Base-by-base conservation (phyloP, 1,284 basidiomycete species). In the Phenoliferia sp. region DNA sequence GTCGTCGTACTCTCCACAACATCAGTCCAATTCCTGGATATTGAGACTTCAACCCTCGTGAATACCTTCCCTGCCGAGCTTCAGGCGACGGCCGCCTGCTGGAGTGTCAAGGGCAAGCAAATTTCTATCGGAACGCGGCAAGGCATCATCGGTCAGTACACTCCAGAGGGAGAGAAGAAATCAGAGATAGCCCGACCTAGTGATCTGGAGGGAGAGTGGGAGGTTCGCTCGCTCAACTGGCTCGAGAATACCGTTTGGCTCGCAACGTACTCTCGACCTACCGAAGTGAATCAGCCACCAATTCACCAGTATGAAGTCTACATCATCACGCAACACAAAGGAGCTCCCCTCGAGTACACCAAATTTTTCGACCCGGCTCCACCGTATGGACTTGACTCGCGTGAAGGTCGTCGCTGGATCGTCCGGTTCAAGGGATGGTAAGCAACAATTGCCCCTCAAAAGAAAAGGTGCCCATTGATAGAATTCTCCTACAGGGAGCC, bases 101-200 rank as follows among this genome's bases (percentile, higher is more conserved):
- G 84, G 84, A 84, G 82, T 2, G 81, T 80, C 31, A 83, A 82
- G 72, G 84, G 84, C 55, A 85, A 84, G 76, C 84, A 84, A 73
- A 75, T 85, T n/a, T 82, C 81, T 3, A 74, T 82, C 5, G 84
- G 84, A 17, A 77, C 78, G 2, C 70, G 75, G 1, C 67, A 76
- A 3, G 83, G 83, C 31, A 76, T 75, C 52, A 73, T 85, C 32
- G 75, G 78, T 4, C 84, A 85, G 69, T 80, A 81, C 70, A 81
- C 82, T 2, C 83, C 83, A 3, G 81, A 83, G 35, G 84, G 83
- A 3, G 76, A 77, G 17, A 73, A 76, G 22, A 84, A 85, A 74
- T 80, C 80, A 6, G 73, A 78, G 28, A 77, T 84, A 3, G 76
- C 80, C 1, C 67, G 75, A 16, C 81, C 83, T 0, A 62, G 48